Conservation (phyloP, 106 monocot genomes). For the Dioscorea dumetorum region DNA sequence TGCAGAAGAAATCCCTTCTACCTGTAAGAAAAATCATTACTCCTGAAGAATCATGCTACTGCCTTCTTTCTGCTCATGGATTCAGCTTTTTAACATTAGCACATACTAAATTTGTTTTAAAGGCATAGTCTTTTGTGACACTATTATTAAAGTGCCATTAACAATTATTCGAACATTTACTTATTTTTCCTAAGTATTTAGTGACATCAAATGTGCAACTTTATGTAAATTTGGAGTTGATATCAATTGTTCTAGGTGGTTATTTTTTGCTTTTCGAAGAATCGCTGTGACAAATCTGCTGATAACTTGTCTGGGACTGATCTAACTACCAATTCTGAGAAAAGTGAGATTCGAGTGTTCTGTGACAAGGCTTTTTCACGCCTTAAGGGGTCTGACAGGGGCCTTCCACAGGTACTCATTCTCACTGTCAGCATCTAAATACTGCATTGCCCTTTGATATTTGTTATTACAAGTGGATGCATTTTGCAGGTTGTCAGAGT, state of each 20-base stretch:
- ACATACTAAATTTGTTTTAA: too few species aligned
- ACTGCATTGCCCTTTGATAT: neutral
- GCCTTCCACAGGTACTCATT: conserved; percentile 76
- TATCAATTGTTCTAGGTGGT: conserved; percentile 47
- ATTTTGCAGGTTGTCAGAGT: conserved; percentile 71
- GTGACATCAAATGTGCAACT: too few species aligned
- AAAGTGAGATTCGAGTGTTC: conserved; percentile 82
- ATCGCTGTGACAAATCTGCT: conserved; percentile 81
- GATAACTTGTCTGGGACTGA: conserved; percentile 61
- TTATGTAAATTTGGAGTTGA: too few species aligned
- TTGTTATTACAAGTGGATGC: neutral
- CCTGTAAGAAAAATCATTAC: conserved; percentile 41
- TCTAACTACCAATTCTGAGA: conserved; percentile 86
- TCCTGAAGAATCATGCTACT: too few species aligned
- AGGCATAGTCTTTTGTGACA: too few species aligned
- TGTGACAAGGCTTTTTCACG: conserved; percentile 97
- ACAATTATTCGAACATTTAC: too few species aligned
- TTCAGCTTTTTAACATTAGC: too few species aligned
- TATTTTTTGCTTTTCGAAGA: conserved; percentile 98
- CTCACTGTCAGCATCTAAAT: neutral
- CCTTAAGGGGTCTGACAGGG: conserved; percentile 90
- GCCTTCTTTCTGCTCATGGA: too few species aligned
- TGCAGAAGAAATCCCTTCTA: conserved; percentile 66
- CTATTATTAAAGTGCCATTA: too few species aligned
- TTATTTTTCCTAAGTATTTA: too few species aligned